phyloP scores from a whole-genome alignment of 495 filamentous ascomycete species.

The Daldinia loculata region DNA sequence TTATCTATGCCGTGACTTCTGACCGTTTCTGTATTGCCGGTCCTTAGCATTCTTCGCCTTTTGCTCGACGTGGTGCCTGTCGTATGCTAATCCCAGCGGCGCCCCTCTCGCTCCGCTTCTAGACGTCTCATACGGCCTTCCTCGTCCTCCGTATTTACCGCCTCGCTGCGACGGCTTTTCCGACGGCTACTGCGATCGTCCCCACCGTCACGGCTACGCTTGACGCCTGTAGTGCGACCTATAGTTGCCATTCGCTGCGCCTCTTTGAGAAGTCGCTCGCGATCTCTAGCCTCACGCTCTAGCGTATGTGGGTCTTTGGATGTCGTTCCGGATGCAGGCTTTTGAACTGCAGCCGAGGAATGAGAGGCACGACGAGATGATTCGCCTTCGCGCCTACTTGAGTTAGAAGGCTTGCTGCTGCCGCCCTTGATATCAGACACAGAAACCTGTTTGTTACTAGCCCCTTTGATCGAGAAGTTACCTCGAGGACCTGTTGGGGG shows the following conservation, averaged over 20 bases:
- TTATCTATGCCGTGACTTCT: neutral
- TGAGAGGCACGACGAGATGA: constrained; percentile 48
- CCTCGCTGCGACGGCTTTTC: constrained; percentile 56
- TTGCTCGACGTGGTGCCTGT: neutral
- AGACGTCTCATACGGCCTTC: constrained; percentile 62
- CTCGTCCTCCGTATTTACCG: constrained; percentile 50
- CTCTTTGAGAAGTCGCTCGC: constrained; percentile 80
- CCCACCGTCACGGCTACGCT: constrained; percentile 55
- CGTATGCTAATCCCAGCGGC: constrained; percentile 51
- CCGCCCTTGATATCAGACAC: constrained; percentile 53
- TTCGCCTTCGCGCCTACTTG: constrained; percentile 43
- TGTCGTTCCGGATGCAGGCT: constrained; percentile 23
- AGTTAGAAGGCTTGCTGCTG: constrained; percentile 38
- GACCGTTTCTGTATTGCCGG: neutral
- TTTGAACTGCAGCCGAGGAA: constrained; percentile 54
- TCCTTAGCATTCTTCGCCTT: neutral
- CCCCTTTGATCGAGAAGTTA: constrained; percentile 50
- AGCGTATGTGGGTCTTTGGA: constrained; percentile 72
- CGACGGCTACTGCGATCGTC: constrained; percentile 53
- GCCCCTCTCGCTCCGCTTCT: constrained; percentile 58
- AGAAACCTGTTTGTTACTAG: constrained; percentile 38
- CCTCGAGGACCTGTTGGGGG: constrained; percentile 53
- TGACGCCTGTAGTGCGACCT: constrained; percentile 43
- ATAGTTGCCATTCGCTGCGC: constrained; percentile 72
- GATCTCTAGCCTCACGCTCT: constrained; percentile 78